These are phyloP conservation scores for Hondaea fermentalgiana DNA, from an alignment of 108 stramenopile genomes.

Conservation along the genomic window DNA sequence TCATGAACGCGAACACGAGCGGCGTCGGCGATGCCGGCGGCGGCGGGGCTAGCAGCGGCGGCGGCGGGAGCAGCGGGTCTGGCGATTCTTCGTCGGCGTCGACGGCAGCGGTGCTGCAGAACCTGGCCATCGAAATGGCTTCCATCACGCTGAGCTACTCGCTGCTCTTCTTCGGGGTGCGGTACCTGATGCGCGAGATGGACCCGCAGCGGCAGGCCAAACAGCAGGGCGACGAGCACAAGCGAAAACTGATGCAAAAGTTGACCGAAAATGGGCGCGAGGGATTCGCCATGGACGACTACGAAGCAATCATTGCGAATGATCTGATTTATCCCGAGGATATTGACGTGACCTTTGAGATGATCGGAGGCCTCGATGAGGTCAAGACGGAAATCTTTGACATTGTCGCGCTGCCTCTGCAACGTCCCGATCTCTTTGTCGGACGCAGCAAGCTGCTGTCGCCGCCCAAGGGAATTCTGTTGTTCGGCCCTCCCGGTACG, in stretches of 20 bases:
- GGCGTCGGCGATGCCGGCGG: background rate
- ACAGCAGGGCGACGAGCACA: background rate
- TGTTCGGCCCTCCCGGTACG: slow-evolving; percentile 73
- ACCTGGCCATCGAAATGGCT: background rate
- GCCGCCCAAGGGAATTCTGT: slow-evolving; percentile 77
- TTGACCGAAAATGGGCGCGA: background rate
- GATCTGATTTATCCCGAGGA: slow-evolving; percentile 13
- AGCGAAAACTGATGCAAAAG: background rate
- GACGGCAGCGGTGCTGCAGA: background rate
- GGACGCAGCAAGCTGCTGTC: slow-evolving; percentile 50
- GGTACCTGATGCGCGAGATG: slow-evolving; percentile 21
- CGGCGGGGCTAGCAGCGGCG: background rate
- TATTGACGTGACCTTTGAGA: slow-evolving; percentile 18
- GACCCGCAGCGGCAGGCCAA: background rate
- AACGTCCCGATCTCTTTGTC: slow-evolving; percentile 69
- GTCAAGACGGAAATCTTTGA: slow-evolving; percentile 68
- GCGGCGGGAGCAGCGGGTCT: background rate
- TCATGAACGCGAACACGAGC: too few species aligned
- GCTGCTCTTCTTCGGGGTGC: background rate
- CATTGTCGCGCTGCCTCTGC: slow-evolving; percentile 77
- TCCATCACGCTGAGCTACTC: background rate
- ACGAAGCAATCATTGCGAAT: background rate
- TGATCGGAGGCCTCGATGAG: slow-evolving; percentile 16
- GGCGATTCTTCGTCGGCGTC: background rate
- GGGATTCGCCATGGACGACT: background rate